These are phyloP conservation scores for Pleurotus citrinopileatus DNA, from an alignment of 768 basidiomycete species.

Conservation along the genomic window DNA sequence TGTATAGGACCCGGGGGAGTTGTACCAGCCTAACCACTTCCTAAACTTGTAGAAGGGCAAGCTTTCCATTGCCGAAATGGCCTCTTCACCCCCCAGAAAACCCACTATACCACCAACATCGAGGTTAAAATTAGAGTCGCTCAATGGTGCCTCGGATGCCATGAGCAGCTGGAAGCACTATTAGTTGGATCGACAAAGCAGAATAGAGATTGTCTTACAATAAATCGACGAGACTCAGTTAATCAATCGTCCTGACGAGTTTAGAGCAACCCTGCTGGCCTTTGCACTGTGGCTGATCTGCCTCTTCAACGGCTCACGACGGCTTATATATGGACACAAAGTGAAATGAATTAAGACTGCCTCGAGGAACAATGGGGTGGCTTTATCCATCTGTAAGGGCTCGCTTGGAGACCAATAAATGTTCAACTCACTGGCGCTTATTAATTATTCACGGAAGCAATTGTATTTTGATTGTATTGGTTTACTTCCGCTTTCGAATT, in stretches of 20 bases:
- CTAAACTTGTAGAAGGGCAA: slow-evolving; percentile 29
- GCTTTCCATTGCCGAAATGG: slow-evolving; percentile 29
- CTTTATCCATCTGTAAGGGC: neutral
- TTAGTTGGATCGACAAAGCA: no score
- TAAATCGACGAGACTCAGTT: neutral
- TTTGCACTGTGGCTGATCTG: no score
- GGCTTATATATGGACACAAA: no score
- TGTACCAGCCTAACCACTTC: slow-evolving; percentile 36
- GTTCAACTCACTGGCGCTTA: neutral
- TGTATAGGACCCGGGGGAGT: slow-evolving; percentile 28
- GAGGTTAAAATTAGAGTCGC: slow-evolving; percentile 15
- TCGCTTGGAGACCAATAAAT: neutral
- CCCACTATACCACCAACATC: slow-evolving; percentile 27
- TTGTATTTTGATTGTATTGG: neutral
- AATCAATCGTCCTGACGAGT: no score
- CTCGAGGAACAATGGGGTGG: neutral
- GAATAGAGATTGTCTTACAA: neutral
- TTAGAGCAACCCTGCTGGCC: no score
- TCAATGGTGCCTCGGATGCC: neutral
- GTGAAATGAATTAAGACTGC: neutral
- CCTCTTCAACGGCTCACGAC: no score
- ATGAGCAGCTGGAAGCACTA: neutral
- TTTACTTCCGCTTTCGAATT: neutral
- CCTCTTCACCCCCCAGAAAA: slow-evolving; percentile 33
- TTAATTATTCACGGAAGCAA: neutral